Evolutionary conservation across 345 rosid genomes (phyloP).

Genomic region (Carallia pectinifolia): DNA sequence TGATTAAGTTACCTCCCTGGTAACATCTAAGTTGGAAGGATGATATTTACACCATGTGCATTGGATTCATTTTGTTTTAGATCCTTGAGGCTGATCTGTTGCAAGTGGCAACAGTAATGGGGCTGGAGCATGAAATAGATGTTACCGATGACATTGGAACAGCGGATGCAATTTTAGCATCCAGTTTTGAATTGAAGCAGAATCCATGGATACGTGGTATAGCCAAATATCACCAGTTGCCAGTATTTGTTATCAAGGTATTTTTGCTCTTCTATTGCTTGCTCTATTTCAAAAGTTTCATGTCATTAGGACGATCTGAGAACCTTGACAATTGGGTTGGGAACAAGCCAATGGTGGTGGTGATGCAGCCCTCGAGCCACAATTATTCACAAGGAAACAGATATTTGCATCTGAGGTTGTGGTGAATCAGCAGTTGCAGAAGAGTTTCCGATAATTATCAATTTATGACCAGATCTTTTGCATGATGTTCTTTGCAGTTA

Average conservation of each 20-base stretch:
- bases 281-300: background rate
- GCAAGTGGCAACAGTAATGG: conserved; percentile 90
- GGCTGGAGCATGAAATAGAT: conserved; percentile 69
- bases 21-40: background rate
- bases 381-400: background rate
- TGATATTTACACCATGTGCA: conserved; percentile 10
- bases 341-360: background rate
- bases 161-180: conserved; percentile 83
- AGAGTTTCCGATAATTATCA: background rate
- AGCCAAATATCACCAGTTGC: conserved; percentile 79
- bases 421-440: background rate
- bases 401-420: conserved; percentile 2
- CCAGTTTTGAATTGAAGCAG: conserved; percentile 70
- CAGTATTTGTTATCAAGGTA: conserved; percentile 81
- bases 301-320: background rate
- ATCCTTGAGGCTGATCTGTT: conserved; percentile 81
- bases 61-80: conserved; percentile 34
- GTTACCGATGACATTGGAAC: conserved; percentile 76
- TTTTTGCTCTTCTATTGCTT: background rate
- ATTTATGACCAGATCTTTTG: background rate
- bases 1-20: background rate
- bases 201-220: conserved; percentile 79
- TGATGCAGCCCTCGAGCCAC: background rate
- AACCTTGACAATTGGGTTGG: background rate
- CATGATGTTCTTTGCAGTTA: conserved; percentile 49